These are phyloP conservation scores for Pistacia vera DNA, from an alignment of 345 rosid genomes.

Conservation along the genomic window DNA sequence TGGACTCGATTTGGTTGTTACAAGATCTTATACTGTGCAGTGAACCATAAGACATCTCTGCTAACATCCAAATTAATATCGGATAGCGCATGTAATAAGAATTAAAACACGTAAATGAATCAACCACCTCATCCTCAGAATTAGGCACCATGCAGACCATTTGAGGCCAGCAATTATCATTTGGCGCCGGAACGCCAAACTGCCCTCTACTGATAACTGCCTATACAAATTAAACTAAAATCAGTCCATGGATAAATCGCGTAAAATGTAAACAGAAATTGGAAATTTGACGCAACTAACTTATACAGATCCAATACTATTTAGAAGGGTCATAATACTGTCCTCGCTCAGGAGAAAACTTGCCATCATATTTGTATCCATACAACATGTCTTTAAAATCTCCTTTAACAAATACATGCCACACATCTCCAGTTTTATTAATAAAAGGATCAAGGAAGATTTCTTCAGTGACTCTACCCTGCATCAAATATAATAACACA, in stretches of 20 bases:
- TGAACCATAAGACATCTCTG: neutral
- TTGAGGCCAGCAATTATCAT: slow-evolving; percentile 85
- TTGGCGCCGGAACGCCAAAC: slow-evolving; percentile 72
- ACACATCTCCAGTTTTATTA: slow-evolving; percentile 79
- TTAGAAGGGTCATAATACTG: slow-evolving; percentile 61
- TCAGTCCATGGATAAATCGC: neutral
- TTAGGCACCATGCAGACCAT: slow-evolving; percentile 87
- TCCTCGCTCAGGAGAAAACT: slow-evolving; percentile 70
- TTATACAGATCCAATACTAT: slow-evolving; percentile 88
- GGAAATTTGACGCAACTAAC: slow-evolving; percentile 28
- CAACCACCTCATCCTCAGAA: slow-evolving; percentile 61
- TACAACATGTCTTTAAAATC: slow-evolving; percentile 72
- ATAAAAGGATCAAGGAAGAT: slow-evolving; percentile 64
- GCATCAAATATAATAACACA: slow-evolving; percentile 24
- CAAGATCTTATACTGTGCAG: neutral
- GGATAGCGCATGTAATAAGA: no score
- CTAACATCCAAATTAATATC: no score
- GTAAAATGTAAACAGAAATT: no score
- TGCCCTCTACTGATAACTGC: slow-evolving; percentile 85
- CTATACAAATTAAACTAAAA: slow-evolving; percentile 42
- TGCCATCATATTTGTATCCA: slow-evolving; percentile 79
- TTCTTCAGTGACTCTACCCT: slow-evolving; percentile 74
- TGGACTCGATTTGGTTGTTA: no score
- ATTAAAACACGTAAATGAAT: neutral
- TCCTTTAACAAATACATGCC: slow-evolving; percentile 85